Conservation (phyloP, 805 yeast genomes). For the Zygoascus tannicola region DNA sequence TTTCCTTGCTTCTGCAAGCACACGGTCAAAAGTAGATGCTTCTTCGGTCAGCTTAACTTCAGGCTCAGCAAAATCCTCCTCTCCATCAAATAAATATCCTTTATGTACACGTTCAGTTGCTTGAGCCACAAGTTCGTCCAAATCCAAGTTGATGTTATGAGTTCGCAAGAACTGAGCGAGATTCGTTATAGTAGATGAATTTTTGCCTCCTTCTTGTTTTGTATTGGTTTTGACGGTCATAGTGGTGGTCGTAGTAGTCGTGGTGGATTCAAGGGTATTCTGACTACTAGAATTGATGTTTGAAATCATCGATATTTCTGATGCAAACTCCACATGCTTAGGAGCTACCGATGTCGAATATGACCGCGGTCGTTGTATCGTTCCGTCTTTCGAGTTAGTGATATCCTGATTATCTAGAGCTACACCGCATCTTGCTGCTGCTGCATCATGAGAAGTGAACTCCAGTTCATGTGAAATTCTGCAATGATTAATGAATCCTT, state of each 20-base stretch:
- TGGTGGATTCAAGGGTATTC: neutral
- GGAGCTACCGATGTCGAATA: neutral
- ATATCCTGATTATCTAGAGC: conserved; percentile 50
- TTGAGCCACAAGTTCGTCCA: conserved; percentile 12
- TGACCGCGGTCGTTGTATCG: neutral
- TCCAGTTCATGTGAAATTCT: conserved; percentile 66
- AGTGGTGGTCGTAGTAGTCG: neutral
- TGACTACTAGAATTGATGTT: neutral
- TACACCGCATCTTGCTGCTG: conserved; percentile 59
- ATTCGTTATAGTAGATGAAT: conserved; percentile 1
- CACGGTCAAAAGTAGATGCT: conserved; percentile 18
- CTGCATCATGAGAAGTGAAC: conserved; percentile 62
- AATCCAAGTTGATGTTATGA: conserved; percentile 8
- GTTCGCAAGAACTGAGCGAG: conserved; percentile 4
- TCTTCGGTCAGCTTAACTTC: conserved; percentile 12
- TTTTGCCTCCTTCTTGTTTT: neutral
- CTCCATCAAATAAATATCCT: conserved; percentile 16
- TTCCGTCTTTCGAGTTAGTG: conserved; percentile 14
- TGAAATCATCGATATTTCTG: neutral
- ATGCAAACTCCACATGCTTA: neutral
- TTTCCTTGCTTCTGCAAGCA: conserved; percentile 18
- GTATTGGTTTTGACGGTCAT: neutral
- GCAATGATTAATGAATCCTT: conserved; percentile 71
- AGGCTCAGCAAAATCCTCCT: conserved; percentile 13
- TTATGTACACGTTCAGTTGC: conserved; percentile 11